phyloP scores from a whole-genome alignment of 2,329 filamentous ascomycete species.

The Cercospora janseana region DNA sequence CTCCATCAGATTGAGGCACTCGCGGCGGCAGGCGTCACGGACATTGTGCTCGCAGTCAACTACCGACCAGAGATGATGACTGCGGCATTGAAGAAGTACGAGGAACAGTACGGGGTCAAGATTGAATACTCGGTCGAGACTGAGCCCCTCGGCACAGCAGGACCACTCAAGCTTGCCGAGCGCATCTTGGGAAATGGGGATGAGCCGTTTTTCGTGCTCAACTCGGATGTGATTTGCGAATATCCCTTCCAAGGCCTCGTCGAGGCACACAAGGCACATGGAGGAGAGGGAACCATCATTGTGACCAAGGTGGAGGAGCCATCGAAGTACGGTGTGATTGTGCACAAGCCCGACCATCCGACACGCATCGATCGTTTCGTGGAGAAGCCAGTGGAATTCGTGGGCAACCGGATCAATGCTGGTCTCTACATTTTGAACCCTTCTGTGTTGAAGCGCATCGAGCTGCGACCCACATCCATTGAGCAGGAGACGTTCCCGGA shows the following conservation, averaged over 20 bases:
- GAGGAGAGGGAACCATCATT: conserved; percentile 93
- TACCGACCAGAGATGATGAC: conserved; percentile 99
- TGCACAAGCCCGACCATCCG: conserved; percentile 89
- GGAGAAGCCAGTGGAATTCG: conserved; percentile 98
- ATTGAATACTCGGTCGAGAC: conserved; percentile 97
- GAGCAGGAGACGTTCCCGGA: conserved; percentile 98
- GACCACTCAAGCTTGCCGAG: conserved; percentile 92
- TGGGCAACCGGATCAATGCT: conserved; percentile 97
- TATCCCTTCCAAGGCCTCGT: conserved; percentile 90
- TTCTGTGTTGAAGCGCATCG: conserved; percentile 83
- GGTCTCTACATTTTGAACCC: conserved; percentile 98
- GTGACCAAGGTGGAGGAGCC: conserved; percentile 99
- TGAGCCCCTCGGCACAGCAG: conserved; percentile 91
- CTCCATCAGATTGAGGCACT: conserved; percentile 95
- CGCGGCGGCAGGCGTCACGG: conserved; percentile 88
- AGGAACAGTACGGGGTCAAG: conserved; percentile 86
- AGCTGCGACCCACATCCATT: conserved; percentile 93
- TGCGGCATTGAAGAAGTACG: conserved; percentile 88
- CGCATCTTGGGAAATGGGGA: conserved; percentile 90
- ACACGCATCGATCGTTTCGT: conserved; percentile 97
- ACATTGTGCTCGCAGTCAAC: conserved; percentile 98
- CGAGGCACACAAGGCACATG: conserved; percentile 88
- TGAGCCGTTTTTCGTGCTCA: conserved; percentile 94
- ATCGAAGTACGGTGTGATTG: conserved; percentile 97
- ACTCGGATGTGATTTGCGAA: conserved; percentile 97